phyloP scores from a whole-genome alignment of 1,284 basidiomycete species.

The Singerocomus inundabilis region DNA sequence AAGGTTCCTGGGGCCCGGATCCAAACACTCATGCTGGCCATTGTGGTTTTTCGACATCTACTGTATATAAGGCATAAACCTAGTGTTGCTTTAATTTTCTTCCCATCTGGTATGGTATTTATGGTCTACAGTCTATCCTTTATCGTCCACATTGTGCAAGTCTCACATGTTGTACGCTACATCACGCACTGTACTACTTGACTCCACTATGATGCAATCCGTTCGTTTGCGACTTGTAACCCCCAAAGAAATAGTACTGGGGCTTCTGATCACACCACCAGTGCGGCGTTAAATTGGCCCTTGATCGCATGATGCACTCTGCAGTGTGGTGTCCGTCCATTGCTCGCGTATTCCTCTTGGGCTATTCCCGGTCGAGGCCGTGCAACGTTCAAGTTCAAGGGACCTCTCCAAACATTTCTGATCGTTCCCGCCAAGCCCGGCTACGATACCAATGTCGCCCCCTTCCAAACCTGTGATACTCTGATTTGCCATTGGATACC shows the following conservation, averaged over 20 bases:
- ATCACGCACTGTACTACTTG: not conserved
- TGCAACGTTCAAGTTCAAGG: conserved; percentile 1
- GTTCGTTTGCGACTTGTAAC: not conserved
- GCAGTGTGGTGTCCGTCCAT: conserved; percentile 1
- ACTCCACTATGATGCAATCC: not conserved
- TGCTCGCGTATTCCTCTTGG: not conserved
- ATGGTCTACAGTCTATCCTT: not conserved
- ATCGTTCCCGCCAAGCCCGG: not conserved
- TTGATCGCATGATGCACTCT: conserved; percentile 13
- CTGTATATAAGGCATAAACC: no score
- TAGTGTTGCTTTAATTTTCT: not conserved
- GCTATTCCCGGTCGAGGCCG: not conserved
- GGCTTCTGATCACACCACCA: conserved; percentile 1
- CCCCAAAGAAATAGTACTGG: not conserved
- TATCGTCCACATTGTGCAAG: no score
- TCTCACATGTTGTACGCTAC: not conserved
- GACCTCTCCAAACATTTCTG: conserved; percentile 10
- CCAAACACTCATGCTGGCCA: no score
- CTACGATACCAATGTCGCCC: not conserved
- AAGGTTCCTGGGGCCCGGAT: no score
- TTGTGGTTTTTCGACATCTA: not conserved
- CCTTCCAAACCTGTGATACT: not conserved
- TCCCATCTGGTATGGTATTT: not conserved
- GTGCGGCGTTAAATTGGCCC: conserved; percentile 22
- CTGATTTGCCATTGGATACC: conserved; percentile 14